Percentiles rank a stretch among this genome's conserved stretches.
These are phyloP conservation scores for Alternaria viburni DNA, from an alignment of 2,329 filamentous ascomycete species.

Conservation along the genomic window DNA sequence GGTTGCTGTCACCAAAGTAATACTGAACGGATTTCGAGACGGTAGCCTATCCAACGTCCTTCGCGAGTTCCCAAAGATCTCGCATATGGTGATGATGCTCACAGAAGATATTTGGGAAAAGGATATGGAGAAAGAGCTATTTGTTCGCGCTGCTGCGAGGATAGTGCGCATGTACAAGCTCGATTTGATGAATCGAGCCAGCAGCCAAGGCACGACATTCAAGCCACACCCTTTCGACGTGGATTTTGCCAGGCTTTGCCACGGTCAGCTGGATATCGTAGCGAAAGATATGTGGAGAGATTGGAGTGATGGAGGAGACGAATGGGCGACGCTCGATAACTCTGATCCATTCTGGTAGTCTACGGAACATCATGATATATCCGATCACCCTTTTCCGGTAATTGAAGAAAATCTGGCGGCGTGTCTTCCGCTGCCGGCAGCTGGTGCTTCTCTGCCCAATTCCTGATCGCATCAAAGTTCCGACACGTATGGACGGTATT, in stretches of 20 bases:
- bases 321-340: slow-evolving; percentile 15
- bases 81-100: slow-evolving; percentile 25
- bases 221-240: slow-evolving; percentile 7
- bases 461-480: slow-evolving; percentile 61
- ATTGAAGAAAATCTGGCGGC: slow-evolving; percentile 51
- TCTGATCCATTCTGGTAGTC: slow-evolving; percentile 13
- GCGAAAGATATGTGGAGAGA: slow-evolving; percentile 13
- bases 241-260: slow-evolving; percentile 17
- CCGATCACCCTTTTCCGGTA: slow-evolving; percentile 43
- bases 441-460: slow-evolving; percentile 63
- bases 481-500: slow-evolving; percentile 66
- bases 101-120: slow-evolving; percentile 8
- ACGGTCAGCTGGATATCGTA: slow-evolving; percentile 11
- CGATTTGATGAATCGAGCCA: slow-evolving; percentile 5
- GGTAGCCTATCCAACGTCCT: slow-evolving; percentile 28
- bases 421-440: slow-evolving; percentile 41
- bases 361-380: slow-evolving; percentile 24
- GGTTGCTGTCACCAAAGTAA: slow-evolving; percentile 23
- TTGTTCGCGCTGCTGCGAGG: slow-evolving; percentile 23
- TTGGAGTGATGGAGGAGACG: slow-evolving; percentile 17
- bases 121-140: slow-evolving; percentile 12
- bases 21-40: slow-evolving; percentile 18
- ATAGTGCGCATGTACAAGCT: slow-evolving; percentile 27
- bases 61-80: slow-evolving; percentile 24
- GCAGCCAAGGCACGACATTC: neutral